Evolutionary conservation across 2,329 filamentous ascomycete genomes (phyloP).

Genomic region (Calonectria fujianensis): DNA sequence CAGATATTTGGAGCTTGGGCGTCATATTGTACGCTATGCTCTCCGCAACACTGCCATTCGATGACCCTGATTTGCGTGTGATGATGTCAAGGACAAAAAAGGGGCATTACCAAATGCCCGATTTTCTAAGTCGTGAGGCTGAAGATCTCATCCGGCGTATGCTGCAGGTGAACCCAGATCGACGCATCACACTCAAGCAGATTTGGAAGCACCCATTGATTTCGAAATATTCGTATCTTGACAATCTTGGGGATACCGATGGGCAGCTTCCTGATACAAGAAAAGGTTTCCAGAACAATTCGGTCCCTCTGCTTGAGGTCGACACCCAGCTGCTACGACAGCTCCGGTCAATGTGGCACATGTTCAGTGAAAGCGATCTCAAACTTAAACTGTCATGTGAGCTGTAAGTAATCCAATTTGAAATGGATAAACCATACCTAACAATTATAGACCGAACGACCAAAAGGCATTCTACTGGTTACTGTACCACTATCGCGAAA

Average conservation of each 20-base stretch:
- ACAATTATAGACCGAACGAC: constrained; percentile 81
- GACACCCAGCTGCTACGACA: constrained; percentile 89
- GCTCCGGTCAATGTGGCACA: constrained; percentile 93
- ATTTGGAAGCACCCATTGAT: constrained; percentile 94
- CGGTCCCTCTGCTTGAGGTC: constrained; percentile 79
- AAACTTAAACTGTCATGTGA: constrained; percentile 79
- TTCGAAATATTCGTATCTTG: constrained; percentile 86
- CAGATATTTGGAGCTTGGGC: constrained; percentile 96
- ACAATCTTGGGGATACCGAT: constrained; percentile 76
- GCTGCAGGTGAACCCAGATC: constrained; percentile 84
- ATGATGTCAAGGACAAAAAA: constrained; percentile 78
- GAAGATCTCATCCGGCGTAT: constrained; percentile 87
- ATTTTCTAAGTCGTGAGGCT: constrained; percentile 79
- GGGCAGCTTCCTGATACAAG: constrained; percentile 74
- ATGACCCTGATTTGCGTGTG: constrained; percentile 76
- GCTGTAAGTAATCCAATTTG: constrained; percentile 69
- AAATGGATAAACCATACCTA: constrained; percentile 41
- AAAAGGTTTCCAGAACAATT: constrained; percentile 77
- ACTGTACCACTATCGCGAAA: constrained; percentile 86
- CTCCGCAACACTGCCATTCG: constrained; percentile 89
- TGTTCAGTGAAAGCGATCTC: constrained; percentile 83
- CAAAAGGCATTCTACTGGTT: constrained; percentile 96
- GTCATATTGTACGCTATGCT: constrained; percentile 93
- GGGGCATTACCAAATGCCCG: constrained; percentile 77
- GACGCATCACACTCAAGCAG: constrained; percentile 85